Conservation (phyloP, 257 asterid species). For the Perilla frutescens region DNA sequence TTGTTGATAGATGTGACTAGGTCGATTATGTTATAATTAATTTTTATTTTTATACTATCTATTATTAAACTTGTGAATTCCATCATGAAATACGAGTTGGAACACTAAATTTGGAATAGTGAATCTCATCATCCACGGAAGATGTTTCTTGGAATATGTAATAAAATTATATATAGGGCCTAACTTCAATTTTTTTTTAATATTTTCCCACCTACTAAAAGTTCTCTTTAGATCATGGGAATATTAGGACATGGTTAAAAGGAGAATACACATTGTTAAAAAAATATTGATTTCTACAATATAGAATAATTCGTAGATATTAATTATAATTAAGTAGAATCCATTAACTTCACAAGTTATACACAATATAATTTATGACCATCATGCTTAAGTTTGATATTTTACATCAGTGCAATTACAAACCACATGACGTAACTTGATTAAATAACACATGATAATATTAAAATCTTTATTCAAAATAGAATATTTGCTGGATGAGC, state of each 20-base stretch:
- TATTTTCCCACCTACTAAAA: conserved; percentile 3
- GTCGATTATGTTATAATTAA: no score
- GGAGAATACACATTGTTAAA: conserved; percentile 4
- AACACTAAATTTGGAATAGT: no score
- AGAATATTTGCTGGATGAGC: no score
- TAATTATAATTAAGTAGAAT: conserved; percentile 6
- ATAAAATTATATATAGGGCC: conserved; percentile 22
- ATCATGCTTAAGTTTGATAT: no score
- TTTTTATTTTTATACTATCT: no score
- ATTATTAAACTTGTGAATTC: no score
- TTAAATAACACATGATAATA: background rate
- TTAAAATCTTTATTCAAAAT: background rate
- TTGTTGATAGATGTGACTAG: no score
- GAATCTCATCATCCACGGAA: background rate
- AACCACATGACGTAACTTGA: no score
- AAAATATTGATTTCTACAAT: background rate
- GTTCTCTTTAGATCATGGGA: conserved; percentile 33
- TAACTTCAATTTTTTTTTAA: conserved; percentile 27
- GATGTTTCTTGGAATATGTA: conserved; percentile 28
- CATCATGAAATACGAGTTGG: no score
- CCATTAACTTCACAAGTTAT: conserved; percentile 1
- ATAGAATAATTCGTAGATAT: background rate
- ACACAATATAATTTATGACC: no score
- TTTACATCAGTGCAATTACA: no score
- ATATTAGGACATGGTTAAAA: conserved; percentile 38